Conservation (phyloP, 768 basidiomycete species). For the Daedalea quercina region DNA sequence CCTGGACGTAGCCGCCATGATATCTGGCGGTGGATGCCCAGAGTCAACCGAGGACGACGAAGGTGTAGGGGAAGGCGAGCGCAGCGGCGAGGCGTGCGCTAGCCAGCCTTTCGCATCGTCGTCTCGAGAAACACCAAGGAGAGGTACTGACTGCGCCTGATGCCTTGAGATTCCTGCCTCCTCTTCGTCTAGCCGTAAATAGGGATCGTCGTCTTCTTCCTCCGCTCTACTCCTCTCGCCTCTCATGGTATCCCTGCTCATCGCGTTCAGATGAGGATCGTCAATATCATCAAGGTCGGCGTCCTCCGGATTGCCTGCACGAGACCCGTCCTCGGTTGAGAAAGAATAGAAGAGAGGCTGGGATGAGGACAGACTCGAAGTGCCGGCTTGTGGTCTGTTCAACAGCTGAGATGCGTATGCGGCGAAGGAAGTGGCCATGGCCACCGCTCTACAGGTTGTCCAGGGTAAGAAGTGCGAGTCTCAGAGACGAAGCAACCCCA, state of each 20-base stretch:
- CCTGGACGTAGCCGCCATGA: slow-evolving; percentile 18
- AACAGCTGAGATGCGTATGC: slow-evolving; percentile 80
- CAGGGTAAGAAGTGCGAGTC: neutral
- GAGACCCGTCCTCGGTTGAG: slow-evolving; percentile 65
- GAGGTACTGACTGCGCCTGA: slow-evolving; percentile 28
- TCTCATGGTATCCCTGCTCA: slow-evolving; percentile 26
- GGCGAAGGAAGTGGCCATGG: slow-evolving; percentile 66
- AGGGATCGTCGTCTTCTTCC: slow-evolving; percentile 57
- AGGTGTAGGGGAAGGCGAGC: slow-evolving; percentile 35
- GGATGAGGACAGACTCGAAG: slow-evolving; percentile 47
- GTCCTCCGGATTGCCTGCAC: slow-evolving; percentile 40
- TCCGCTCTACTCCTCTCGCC: slow-evolving; percentile 16
- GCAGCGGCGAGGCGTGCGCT: slow-evolving; percentile 67
- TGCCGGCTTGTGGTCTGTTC: slow-evolving; percentile 44
- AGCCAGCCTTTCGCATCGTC: slow-evolving; percentile 51
- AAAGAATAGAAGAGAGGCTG: slow-evolving; percentile 90
- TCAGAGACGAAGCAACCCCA: neutral
- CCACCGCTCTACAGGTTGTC: neutral
- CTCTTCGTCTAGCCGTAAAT: slow-evolving; percentile 69
- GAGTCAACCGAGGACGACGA: slow-evolving; percentile 39
- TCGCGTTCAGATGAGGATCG: slow-evolving; percentile 62
- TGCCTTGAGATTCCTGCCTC: slow-evolving; percentile 34
- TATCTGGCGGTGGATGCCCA: slow-evolving; percentile 34
- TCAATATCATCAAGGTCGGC: slow-evolving; percentile 63
- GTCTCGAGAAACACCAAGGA: slow-evolving; percentile 36